Percentiles rank a stretch among this genome's conserved stretches.
Conservation (phyloP, 495 filamentous ascomycete genomes). For the Glutinoglossum americanum region DNA sequence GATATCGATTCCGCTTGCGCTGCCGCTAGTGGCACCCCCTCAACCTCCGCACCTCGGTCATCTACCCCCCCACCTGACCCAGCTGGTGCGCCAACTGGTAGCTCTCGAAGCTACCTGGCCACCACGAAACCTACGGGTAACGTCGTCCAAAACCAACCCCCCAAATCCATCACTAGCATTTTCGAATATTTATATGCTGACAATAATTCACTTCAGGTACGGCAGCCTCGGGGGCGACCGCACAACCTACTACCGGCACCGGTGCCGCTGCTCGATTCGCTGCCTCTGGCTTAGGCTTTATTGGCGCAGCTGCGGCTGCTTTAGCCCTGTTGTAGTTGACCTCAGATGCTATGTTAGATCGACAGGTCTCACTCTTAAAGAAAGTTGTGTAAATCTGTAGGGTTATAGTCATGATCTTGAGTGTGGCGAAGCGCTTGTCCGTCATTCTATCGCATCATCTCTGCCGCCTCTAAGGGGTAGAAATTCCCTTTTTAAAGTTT, state of each 20-base stretch:
- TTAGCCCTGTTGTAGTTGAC: not conserved
- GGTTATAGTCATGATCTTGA: not conserved
- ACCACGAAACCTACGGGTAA: not conserved
- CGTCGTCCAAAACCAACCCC: not conserved
- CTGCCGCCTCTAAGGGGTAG: not conserved
- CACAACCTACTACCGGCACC: not conserved
- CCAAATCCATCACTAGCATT: not conserved
- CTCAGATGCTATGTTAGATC: not conserved
- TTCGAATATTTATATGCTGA: not conserved
- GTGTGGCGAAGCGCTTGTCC: not conserved
- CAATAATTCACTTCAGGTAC: not conserved
- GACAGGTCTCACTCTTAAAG: not conserved
- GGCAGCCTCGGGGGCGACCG: not conserved
- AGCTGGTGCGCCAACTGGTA: not conserved
- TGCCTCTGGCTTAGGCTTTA: not conserved
- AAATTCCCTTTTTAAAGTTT: not conserved
- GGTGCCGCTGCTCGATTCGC: not conserved
- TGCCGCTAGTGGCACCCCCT: not conserved
- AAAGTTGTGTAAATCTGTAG: not conserved
- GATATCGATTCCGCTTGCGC: not conserved
- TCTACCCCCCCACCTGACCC: not conserved
- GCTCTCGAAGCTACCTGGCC: not conserved
- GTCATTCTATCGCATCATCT: not conserved
- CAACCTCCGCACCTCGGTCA: not conserved
- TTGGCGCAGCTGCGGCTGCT: not conserved